Evolutionary conservation across 345 rosid species (phyloP).

Genomic region (Eutrema japonicum): DNA sequence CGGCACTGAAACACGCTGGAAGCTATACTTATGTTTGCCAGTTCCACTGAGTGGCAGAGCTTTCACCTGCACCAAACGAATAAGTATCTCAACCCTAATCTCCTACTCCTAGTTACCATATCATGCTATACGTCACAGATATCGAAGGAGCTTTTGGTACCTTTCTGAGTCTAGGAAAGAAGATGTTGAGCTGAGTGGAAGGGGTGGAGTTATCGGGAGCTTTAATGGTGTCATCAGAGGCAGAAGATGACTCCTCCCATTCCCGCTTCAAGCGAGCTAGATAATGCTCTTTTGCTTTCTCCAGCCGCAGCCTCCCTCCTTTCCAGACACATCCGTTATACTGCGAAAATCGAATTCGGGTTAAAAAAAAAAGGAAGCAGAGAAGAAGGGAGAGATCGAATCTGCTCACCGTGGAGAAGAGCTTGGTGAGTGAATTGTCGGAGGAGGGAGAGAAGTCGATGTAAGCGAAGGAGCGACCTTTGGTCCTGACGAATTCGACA

Average conservation of each 20-base stretch:
- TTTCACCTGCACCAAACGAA: conserved; percentile 57
- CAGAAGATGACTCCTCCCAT: conserved; percentile 55
- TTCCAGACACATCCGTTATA: conserved; percentile 93
- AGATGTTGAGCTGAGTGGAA: conserved; percentile 57
- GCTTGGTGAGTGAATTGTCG: conserved; percentile 66
- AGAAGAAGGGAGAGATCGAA: conserved; percentile 4
- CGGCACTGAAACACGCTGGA: conserved; percentile 63
- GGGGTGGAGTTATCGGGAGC: conserved; percentile 34
- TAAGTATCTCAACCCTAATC: conserved; percentile 13
- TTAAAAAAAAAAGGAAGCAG: background rate
- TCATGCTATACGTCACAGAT: background rate
- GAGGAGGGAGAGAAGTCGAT: conserved; percentile 70
- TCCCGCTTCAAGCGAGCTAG: conserved; percentile 67
- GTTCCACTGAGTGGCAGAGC: conserved; percentile 72
- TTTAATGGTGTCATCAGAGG: conserved; percentile 19
- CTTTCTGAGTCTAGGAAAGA: conserved; percentile 76
- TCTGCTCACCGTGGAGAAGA: conserved; percentile 66
- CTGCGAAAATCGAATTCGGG: conserved; percentile 46
- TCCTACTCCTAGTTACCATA: background rate
- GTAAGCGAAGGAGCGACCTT: conserved; percentile 94
- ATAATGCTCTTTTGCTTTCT: conserved; percentile 88
- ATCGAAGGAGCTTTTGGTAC: conserved; percentile 40
- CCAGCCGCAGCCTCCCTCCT: conserved; percentile 81
- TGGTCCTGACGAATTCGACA: conserved; percentile 68
- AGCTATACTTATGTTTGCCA: conserved; percentile 91